Evolutionary conservation across 306 rosid genomes (phyloP).

Genomic region (Cicer chorassanicum): DNA sequence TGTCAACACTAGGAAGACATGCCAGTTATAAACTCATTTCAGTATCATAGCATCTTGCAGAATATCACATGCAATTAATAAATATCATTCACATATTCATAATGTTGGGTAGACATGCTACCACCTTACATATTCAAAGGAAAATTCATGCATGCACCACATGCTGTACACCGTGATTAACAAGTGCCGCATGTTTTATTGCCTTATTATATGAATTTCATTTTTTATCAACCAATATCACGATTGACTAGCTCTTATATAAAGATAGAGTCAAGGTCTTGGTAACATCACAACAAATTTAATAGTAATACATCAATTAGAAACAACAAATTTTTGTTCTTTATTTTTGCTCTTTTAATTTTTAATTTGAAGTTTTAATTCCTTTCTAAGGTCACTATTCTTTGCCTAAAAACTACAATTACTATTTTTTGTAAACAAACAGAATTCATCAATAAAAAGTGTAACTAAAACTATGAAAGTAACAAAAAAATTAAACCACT

Average conservation of each 20-base stretch:
- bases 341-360: neutral
- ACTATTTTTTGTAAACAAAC: neutral
- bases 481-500: neutral
- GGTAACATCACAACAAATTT: slow-evolving; percentile 25
- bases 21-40: slow-evolving; percentile 23
- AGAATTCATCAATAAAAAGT: neutral
- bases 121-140: slow-evolving; percentile 43
- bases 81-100: neutral
- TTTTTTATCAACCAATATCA: neutral
- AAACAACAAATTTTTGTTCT: neutral
- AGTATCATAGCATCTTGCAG: neutral
- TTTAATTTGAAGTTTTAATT: neutral
- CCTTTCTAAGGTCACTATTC: neutral
- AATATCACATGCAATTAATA: slow-evolving; percentile 21
- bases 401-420: neutral
- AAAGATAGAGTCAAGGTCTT: slow-evolving; percentile 20
- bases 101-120: slow-evolving; percentile 50
- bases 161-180: slow-evolving; percentile 43
- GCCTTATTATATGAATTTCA: neutral
- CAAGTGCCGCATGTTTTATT: slow-evolving; percentile 5
- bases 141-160: slow-evolving; percentile 49
- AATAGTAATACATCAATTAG: neutral
- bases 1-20: slow-evolving; percentile 38
- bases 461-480: neutral
- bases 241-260: slow-evolving; percentile 40